Percentiles rank a stretch among this genome's conserved stretches.
phyloP scores from a whole-genome alignment of 129 eudicot genomes.

The Sambucus nigra region DNA sequence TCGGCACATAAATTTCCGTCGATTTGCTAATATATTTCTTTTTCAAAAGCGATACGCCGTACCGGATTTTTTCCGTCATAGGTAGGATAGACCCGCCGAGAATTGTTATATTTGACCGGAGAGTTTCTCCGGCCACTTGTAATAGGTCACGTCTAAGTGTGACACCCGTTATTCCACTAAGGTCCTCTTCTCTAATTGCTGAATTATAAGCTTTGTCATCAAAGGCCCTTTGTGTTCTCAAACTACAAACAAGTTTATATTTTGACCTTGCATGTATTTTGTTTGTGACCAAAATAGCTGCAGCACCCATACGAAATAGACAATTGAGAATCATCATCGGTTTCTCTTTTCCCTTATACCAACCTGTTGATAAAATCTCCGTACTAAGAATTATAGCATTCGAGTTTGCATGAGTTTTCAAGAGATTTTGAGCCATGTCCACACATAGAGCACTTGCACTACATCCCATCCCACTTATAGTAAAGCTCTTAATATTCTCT shows the following conservation, averaged over 20 bases:
- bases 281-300: conserved; percentile 54
- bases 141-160: conserved; percentile 39
- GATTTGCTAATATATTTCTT: conserved; percentile 33
- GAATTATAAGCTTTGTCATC: conserved; percentile 53
- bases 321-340: conserved; percentile 63
- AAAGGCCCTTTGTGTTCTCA: conserved; percentile 51
- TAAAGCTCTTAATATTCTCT: conserved; percentile 53
- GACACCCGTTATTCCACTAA: conserved; percentile 43
- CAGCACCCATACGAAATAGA: conserved; percentile 63
- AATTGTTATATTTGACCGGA: conserved; percentile 32
- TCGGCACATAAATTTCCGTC: conserved; percentile 46
- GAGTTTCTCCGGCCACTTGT: conserved; percentile 48
- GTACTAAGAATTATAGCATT: conserved; percentile 66
- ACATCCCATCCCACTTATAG: conserved; percentile 82
- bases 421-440: conserved; percentile 43
- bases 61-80: conserved; percentile 33
- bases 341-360: conserved; percentile 67
- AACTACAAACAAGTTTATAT: conserved; percentile 30
- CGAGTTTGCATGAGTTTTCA: conserved; percentile 35
- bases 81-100: conserved; percentile 53
- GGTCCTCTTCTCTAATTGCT: conserved; percentile 65
- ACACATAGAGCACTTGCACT: conserved; percentile 67
- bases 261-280: conserved; percentile 29
- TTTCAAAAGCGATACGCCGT: conserved; percentile 23
- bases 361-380: conserved; percentile 64